Evolutionary conservation across 2,329 filamentous ascomycete species (phyloP), one percentile per base, ranked within the genome.

Genomic region (Exserohilum turcica): DNA sequence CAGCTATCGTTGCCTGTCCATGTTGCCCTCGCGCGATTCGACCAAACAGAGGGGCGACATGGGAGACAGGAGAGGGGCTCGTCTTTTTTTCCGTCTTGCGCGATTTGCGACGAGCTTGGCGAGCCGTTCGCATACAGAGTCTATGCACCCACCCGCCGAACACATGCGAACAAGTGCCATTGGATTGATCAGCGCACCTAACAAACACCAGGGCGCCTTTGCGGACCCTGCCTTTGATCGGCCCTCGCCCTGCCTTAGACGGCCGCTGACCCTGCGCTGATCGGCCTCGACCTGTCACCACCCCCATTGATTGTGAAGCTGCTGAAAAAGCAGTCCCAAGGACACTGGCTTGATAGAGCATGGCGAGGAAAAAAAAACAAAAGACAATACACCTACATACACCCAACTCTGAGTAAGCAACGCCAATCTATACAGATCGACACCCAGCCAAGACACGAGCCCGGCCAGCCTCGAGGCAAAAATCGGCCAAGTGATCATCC

Each of bases 391-490:
- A 43, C 8, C n/a, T n/a, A n/a, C n/a, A n/a, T n/a, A n/a, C n/a
- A n/a, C n/a, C n/a, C n/a, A n/a, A 18, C 29, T 33, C 18, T 15
- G 40, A 15, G 29, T 33, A 43, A 43, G 40, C 29, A n/a, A 21
- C 21, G 40, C 18, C 29, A 32, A 43, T 43, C 29, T 21, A 33
- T 21, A n/a, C n/a, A 21, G 40, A 33, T 24, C 40, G 29, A 13
- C 28, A 13, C 28, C 45, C n/a, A 12, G 42, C 36, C 27, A 38
- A 28, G 19, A 28, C n/a, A 38, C 35, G 47, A 45, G 44, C 56
- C 47, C 33, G 50, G 51, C 31, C 52, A 59, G 63, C 64, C 63
- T 64, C 59, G 52, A 52, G 61, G 58, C 40, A 42, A 24, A 40
- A 56, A 52, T 36, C 36, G 38, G 57, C 56, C 52, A 60, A 24